A percentile compares a stretch with the other conserved stretches of the same genome.
Conservation (phyloP, 768 basidiomycete species). For the Mycena rebaudengoi region DNA sequence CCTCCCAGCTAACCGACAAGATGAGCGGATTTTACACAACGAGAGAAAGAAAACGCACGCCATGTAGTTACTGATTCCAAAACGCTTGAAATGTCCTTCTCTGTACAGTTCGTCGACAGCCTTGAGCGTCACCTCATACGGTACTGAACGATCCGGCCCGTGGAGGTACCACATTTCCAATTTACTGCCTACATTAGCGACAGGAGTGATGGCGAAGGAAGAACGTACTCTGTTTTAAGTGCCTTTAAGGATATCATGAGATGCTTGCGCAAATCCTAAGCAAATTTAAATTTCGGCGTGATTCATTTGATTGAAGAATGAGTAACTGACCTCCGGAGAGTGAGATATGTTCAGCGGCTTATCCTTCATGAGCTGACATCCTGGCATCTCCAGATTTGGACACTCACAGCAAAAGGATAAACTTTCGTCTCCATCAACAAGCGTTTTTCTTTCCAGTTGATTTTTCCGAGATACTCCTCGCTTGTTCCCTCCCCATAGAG, state of each 20-base stretch:
- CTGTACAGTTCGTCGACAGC: constrained; percentile 63
- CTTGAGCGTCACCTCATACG: constrained; percentile 63
- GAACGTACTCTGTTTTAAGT: constrained; percentile 54
- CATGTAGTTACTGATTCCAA: constrained; percentile 69
- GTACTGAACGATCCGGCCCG: constrained; percentile 64
- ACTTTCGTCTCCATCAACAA: constrained; percentile 68
- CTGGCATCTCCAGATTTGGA: not conserved
- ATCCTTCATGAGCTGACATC: not conserved
- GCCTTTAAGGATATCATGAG: constrained; percentile 55
- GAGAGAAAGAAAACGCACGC: constrained; percentile 43
- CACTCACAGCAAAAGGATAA: constrained; percentile 46
- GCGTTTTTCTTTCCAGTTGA: constrained; percentile 57
- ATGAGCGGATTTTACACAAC: not conserved
- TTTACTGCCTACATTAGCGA: constrained; percentile 42
- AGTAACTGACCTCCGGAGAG: not conserved
- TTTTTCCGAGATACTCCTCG: constrained; percentile 60
- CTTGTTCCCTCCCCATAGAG: constrained; percentile 62
- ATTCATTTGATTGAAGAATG: no score
- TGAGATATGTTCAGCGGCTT: not conserved
- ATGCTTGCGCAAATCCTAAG: constrained; percentile 52
- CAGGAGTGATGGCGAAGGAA: not conserved
- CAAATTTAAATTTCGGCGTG: constrained; percentile 15
- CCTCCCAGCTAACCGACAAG: constrained; percentile 58
- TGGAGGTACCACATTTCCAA: constrained; percentile 65
- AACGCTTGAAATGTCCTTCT: constrained; percentile 65